Base-by-base conservation (phyloP, 164 flowering plant species). In the Cinnamomum micranthum region DNA sequence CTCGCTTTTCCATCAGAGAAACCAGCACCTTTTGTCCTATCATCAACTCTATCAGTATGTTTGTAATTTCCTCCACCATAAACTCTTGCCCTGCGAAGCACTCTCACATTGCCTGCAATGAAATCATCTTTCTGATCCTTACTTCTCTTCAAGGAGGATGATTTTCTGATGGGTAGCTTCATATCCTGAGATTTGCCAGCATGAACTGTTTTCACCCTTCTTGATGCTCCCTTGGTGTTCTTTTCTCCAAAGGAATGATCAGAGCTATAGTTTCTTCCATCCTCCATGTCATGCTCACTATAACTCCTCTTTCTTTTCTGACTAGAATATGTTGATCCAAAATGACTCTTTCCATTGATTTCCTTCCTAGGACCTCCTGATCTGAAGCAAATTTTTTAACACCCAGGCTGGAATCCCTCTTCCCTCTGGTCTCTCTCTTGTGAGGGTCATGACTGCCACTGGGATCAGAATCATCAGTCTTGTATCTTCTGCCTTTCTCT, bases 241-340 rank as follows among this genome's bases (percentile, higher is more conserved):
- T 64, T 77, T 35, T 47, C 68, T 63, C 52, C 55, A 22, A 69
- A 33, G 24, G 58, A 52, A 31, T 73, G 76, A 35, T 70, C 76
- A 58, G 31, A 31, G n/a, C 20, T 19, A 10, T 23, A 71, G 2
- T 59, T 55, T 12, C 72, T 79, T 65, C 81, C 72, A 72, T 68
- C 50, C 15, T 68, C 50, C 15, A 41, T 60, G 50, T 71, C 74
- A 27, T 22, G 63, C 2, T 68, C 80, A 63, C 81, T 85, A 67
- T 71, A 82, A 25, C 76, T 50, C 62, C 86, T 79, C 82, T 88
- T 85, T 75, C 78, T 82, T 70, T 74, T 85, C 75, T 69, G 3
- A 47, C 12, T 23, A 23, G 67, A 24, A 64, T 64, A 9, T 10
- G 25, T 25, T 25, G 28, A 13, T 27, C 22, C 50, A 31, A 50